A percentile compares a stretch with the other conserved stretches of the same genome.
These are phyloP conservation scores for Ceratocystis huliohia DNA, from an alignment of 2,329 filamentous ascomycete genomes.

Conservation along the genomic window DNA sequence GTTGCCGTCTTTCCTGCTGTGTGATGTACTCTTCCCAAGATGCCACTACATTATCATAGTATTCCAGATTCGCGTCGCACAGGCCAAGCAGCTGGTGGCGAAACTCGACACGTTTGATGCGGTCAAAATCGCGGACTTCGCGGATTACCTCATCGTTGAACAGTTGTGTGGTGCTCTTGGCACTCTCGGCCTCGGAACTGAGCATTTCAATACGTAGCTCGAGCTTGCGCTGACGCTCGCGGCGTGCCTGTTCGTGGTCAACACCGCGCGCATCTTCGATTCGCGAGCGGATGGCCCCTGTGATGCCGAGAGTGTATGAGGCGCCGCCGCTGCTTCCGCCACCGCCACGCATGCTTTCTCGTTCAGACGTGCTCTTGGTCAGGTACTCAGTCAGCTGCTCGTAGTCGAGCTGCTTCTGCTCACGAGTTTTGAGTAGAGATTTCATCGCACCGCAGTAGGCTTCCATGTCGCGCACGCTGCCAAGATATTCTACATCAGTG, in stretches of 20 bases:
- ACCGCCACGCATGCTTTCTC: slow-evolving; percentile 60
- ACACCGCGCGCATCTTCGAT: slow-evolving; percentile 94
- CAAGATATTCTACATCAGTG: slow-evolving; percentile 91
- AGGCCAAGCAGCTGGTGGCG: slow-evolving; percentile 71
- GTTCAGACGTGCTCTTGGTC: slow-evolving; percentile 75
- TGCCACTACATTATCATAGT: slow-evolving; percentile 66
- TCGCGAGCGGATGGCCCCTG: slow-evolving; percentile 80
- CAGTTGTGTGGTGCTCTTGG: slow-evolving; percentile 74
- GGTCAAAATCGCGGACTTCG: slow-evolving; percentile 86
- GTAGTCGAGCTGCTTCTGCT: slow-evolving; percentile 96
- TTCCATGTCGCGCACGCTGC: slow-evolving; percentile 87
- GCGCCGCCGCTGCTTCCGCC: slow-evolving; percentile 32
- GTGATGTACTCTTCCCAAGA: slow-evolving; percentile 85
- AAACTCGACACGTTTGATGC: slow-evolving; percentile 91
- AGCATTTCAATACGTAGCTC: slow-evolving; percentile 88
- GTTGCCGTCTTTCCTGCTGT: slow-evolving; percentile 55
- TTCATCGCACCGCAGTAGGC: slow-evolving; percentile 83
- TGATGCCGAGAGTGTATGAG: slow-evolving; percentile 45
- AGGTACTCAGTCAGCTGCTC: slow-evolving; percentile 94
- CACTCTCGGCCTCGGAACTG: slow-evolving; percentile 75
- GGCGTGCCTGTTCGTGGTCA: slow-evolving; percentile 82
- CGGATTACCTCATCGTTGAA: slow-evolving; percentile 95
- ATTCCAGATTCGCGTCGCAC: slow-evolving; percentile 73
- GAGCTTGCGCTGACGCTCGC: slow-evolving; percentile 76
- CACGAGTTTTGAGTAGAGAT: slow-evolving; percentile 75